Evolutionary conservation across 1,284 basidiomycete genomes (phyloP), one percentile per base, ranked within the genome.

Genomic region (Ganoderma meredithae): DNA sequence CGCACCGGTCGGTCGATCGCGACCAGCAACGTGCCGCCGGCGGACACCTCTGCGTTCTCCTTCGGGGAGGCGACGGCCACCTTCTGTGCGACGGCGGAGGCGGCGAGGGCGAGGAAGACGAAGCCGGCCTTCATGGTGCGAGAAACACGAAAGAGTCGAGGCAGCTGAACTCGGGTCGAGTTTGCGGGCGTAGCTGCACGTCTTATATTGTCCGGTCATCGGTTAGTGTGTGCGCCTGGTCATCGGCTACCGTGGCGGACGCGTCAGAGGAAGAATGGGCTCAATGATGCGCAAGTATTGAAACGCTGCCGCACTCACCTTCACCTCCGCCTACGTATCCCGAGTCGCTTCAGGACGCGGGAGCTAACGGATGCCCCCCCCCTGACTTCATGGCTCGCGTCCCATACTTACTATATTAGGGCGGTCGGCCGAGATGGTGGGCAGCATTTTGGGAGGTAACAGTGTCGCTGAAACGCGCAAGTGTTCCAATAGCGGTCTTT

Each of bases 121-220:
- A 58, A 55, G 65, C 65, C 60, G 25, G 61, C 12, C 62, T 56
- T 66, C 65, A 60, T 69, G n/a, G 17, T 15, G 39, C 27, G 10
- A 4, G 22, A 1, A 12, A 31, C 15, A 55, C 1, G 17, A 31
- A 27, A 53, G 58, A 22, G 19, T 19, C 19, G 10, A 25, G n/a
- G 3, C 19, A 31, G 55, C 9, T 25, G 36, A 2, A 12, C 10
- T n/a, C n/a, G n/a, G n/a, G n/a, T 6, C 1, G 39, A 25, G 22
- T 22, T 13, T 17, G 36, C 0, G 41, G 15, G 22, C 31, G 56
- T 22, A 19, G n/a, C 17, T 9, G 56, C 33, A 36, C 1, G n/a
- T 39, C n/a, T 36, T 39, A 58, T 58, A 58, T 31, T 31, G 19
- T 22, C 17, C 40, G 56, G 22, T 25, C 47, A 13, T 49, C 47